phyloP scores from a whole-genome alignment of 176 grass and related monocot genomes.

The Rhynchospora tenuis region DNA sequence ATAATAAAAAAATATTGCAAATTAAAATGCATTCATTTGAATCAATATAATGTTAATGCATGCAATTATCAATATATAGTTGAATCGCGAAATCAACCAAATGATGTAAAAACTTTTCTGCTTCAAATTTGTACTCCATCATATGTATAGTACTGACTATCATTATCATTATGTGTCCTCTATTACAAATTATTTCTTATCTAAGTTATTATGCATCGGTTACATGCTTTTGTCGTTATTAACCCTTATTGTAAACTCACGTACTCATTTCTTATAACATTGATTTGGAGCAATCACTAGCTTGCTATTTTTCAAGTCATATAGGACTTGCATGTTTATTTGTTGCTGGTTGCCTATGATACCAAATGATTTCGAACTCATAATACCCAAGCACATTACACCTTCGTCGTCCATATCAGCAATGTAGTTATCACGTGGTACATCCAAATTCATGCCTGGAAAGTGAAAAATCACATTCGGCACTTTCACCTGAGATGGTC shows the following conservation, averaged over 20 bases:
- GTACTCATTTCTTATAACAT: conserved; percentile 20
- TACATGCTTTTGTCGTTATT: neutral
- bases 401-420: conserved; percentile 17
- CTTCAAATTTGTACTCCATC: too few species aligned
- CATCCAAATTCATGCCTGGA: conserved; percentile 41
- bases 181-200: neutral
- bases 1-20: too few species aligned
- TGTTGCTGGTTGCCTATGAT: conserved; percentile 28
- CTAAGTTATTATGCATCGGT: neutral
- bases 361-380: neutral
- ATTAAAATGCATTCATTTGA: too few species aligned
- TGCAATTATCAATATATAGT: too few species aligned
- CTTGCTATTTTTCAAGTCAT: conserved; percentile 25
- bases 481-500: conserved; percentile 20
- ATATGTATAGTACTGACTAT: too few species aligned
- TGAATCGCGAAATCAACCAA: too few species aligned
- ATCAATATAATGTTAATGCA: too few species aligned
- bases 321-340: conserved; percentile 20
- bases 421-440: conserved; percentile 52
- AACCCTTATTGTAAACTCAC: neutral
- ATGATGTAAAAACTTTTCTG: too few species aligned
- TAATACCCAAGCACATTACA: conserved; percentile 41
- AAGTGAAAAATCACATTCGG: conserved; percentile 69
- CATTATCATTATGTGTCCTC: neutral
- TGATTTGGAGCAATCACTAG: conserved; percentile 15